Conservation (phyloP, 2,329 filamentous ascomycete species). For the Hymenoscyphus fraxineus region DNA sequence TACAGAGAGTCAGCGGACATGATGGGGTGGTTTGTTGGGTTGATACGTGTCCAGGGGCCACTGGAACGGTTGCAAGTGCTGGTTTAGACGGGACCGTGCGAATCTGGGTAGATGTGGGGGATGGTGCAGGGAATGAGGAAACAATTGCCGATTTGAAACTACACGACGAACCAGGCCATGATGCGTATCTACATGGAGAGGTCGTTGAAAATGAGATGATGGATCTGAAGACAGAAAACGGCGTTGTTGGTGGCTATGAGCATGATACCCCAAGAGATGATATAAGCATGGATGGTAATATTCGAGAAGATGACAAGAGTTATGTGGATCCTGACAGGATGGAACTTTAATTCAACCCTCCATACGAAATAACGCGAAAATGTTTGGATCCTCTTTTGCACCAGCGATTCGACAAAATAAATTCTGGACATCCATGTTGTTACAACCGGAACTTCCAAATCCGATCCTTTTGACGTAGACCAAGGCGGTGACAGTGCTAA, state of each 20-base stretch:
- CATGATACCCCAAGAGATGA: conserved; percentile 29
- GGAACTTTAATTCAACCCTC: conserved; percentile 13
- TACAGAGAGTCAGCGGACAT: conserved; percentile 62
- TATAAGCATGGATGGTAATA: conserved; percentile 15
- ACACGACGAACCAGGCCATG: conserved; percentile 8
- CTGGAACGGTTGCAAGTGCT: conserved; percentile 54
- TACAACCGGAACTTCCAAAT: not conserved
- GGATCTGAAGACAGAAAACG: conserved; percentile 20
- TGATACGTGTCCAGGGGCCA: conserved; percentile 53
- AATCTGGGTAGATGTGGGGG: conserved; percentile 51
- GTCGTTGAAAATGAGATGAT: conserved; percentile 11
- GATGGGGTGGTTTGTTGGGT: conserved; percentile 63
- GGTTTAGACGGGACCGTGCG: conserved; percentile 59
- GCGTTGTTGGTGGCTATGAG: conserved; percentile 14
- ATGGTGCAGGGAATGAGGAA: conserved; percentile 28
- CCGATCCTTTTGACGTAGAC: not conserved
- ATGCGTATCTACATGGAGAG: conserved; percentile 9
- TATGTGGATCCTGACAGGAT: conserved; percentile 18
- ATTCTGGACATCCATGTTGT: not conserved
- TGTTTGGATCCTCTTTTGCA: not conserved
- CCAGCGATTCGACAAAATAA: not conserved
- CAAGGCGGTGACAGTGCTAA: not conserved
- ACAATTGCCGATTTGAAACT: conserved; percentile 20
- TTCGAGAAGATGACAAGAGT: conserved; percentile 6
- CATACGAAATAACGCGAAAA: not conserved